Conservation (phyloP, 179 eudicot genomes). For the Amaranthus tricolor region DNA sequence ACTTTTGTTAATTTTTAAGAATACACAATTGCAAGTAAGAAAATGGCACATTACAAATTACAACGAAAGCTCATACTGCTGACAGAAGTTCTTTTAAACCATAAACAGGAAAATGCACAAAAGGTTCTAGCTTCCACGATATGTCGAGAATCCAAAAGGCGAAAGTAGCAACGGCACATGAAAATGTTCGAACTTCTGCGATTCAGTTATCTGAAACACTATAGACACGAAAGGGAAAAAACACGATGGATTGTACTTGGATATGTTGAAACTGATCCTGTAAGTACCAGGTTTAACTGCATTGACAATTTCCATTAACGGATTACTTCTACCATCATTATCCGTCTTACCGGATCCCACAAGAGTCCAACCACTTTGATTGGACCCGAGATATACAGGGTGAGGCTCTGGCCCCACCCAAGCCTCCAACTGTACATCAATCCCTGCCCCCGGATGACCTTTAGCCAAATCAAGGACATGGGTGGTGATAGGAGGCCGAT, state of each 20-base stretch:
- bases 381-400: constrained; percentile 51
- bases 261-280: constrained; percentile 78
- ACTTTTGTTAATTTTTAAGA: too few relatives aligned
- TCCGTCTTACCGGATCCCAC: constrained; percentile 69
- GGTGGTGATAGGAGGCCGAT: constrained; percentile 91
- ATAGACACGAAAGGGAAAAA: constrained; percentile 82
- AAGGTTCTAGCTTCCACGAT: constrained; percentile 78
- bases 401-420: constrained; percentile 47
- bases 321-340: constrained; percentile 86
- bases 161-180: constrained; percentile 90
- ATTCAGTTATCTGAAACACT: constrained; percentile 75
- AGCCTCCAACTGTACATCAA: constrained; percentile 69
- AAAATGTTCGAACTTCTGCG: constrained; percentile 85
- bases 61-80: neutral
- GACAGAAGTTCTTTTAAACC: neutral
- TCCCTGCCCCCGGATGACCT: constrained; percentile 67
- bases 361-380: constrained; percentile 45
- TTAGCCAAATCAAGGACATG: constrained; percentile 74
- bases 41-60: too few relatives aligned
- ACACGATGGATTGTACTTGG: constrained; percentile 61
- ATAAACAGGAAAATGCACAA: neutral
- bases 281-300: constrained; percentile 62
- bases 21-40: too few relatives aligned
- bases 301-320: constrained; percentile 65
- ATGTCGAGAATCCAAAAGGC: constrained; percentile 87